Evolutionary conservation across 176 grass and related monocot genomes (phyloP).

Genomic region (Carex kokanica): DNA sequence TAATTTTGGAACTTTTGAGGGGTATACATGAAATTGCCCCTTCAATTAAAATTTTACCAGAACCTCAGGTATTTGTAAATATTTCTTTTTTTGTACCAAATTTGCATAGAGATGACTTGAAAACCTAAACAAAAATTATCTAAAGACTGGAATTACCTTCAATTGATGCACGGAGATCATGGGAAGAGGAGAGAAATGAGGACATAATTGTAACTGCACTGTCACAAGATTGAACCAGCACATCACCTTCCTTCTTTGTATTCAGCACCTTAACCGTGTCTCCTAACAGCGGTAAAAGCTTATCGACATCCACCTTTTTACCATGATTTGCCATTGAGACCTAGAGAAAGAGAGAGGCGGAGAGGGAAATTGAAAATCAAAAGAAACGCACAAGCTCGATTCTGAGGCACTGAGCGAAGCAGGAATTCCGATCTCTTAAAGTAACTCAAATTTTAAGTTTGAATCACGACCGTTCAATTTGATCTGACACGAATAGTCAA

Average conservation of each 20-base stretch:
- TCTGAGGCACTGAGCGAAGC: no score
- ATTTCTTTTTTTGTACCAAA: background rate
- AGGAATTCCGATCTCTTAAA: no score
- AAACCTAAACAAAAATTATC: background rate
- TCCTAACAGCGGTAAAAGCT: constrained; percentile 35
- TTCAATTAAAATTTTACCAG: background rate
- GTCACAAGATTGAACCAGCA: constrained; percentile 28
- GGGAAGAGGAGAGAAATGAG: constrained; percentile 32
- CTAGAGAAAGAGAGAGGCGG: background rate
- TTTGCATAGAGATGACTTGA: background rate
- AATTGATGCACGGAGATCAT: constrained; percentile 29
- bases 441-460: no score
- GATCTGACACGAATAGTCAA: no score
- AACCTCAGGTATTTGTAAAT: background rate
- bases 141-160: constrained; percentile 34
- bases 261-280: constrained; percentile 45
- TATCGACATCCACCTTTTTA: constrained; percentile 31
- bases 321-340: constrained; percentile 24
- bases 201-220: constrained; percentile 46
- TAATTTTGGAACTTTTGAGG: no score
- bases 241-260: constrained; percentile 31
- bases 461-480: no score
- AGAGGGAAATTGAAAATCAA: background rate
- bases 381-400: no score
- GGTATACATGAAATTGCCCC: no score